Evolutionary conservation across 2,329 filamentous ascomycete genomes (phyloP), one percentile per base, ranked within the genome.

Genomic region (Escovopsis sp.): DNA sequence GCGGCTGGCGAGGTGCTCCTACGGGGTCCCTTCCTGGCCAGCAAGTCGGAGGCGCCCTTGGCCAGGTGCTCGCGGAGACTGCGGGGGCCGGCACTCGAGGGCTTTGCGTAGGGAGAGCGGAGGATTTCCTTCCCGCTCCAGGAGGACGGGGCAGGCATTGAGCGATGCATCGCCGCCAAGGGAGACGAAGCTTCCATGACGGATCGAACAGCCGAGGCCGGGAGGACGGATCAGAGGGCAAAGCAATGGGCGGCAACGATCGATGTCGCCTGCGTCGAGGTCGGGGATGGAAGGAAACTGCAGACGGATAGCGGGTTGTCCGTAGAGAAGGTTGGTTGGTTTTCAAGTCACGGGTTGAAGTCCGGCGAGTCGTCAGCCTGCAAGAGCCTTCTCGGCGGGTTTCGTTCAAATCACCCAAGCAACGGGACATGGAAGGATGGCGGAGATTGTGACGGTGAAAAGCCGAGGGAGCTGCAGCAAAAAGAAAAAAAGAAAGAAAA

Each of bases 101-200:
- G 68, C 59, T 59, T 72, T 58, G 63, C 69, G 62, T 63, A 62
- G 46, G 69, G 68, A 43, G 69, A 60, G 40, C 66, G 67, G 55
- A 75, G 76, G 50, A 76, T 59, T 50, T 76, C 72, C 48, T 58
- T 63, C 45, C 49, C 60, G 51, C 58, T 67, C 80, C 75, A 88
- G 77, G 55, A 71, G 8, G 28, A 23, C 61, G 53, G 78, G 32
- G 61, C 49, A 67, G 66, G 65, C 76, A 68, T 63, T 73, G 66
- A 64, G 75, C 71, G 85, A 68, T 87, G 86, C 80, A 96, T 84
- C 44, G 89, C 87, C 62, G 89, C 89, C 59, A 96, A 68, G 38
- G 91, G 91, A 55, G 91, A 96, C 37, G 89, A 95, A 50, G 84
- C 81, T 66, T 94, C 87, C 86, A 96, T 95, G 57, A 40, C 67